Conservation (phyloP, 2,329 filamentous ascomycete species). For the Botrytis fabae region DNA sequence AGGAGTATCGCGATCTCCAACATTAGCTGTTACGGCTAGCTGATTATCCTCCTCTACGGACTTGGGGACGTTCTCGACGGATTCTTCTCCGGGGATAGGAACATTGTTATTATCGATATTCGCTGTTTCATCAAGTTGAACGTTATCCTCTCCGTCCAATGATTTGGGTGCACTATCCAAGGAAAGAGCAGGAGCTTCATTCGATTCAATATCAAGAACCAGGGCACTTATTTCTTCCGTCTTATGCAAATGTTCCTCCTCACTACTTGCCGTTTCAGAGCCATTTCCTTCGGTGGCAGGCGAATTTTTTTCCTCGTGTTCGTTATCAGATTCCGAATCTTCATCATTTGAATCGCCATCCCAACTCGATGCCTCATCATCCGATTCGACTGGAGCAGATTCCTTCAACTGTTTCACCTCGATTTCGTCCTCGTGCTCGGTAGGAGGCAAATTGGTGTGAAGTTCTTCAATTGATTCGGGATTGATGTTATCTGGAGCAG, state of each 20-base stretch:
- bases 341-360: slow-evolving; percentile 5
- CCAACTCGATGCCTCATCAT: neutral
- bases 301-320: neutral
- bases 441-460: neutral
- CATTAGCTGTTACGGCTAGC: neutral
- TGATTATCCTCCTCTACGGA: neutral
- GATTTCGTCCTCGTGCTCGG: neutral
- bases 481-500: neutral
- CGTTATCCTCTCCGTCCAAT: neutral
- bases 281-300: neutral
- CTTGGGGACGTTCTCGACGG: neutral
- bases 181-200: neutral
- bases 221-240: neutral
- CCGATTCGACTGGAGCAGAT: neutral
- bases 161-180: neutral
- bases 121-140: neutral
- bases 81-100: neutral
- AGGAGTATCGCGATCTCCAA: neutral
- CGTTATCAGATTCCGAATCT: neutral
- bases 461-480: neutral
- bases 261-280: neutral
- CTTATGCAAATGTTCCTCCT: neutral
- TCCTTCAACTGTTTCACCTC: neutral
- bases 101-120: neutral
- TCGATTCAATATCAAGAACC: neutral